Base-by-base conservation (phyloP, 2,329 filamentous ascomycete species). In the Fusarium kyushuense region DNA sequence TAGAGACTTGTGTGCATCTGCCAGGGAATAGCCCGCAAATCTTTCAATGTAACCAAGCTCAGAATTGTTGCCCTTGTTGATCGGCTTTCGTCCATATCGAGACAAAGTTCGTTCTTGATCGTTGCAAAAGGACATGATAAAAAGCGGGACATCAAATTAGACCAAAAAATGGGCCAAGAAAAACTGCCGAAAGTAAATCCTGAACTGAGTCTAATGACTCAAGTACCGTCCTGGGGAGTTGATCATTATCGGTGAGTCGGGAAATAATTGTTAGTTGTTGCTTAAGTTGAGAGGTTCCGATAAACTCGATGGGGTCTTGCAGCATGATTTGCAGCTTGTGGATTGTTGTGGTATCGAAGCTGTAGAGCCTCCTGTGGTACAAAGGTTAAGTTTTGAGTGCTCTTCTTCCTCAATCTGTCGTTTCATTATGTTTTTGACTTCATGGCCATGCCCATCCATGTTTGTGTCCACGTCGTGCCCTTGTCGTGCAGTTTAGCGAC, bases 81-180 rank as follows among this genome's bases (percentile, higher is more conserved):
- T 69, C 65, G 61, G 56, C 58, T 55, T 45, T 68, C 61, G 42
- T 41, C 53, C 38, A 59, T 33, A 49, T 60, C 46, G 36, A 68
- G 65, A 38, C 48, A 40, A 65, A 51, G 27, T n/a, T 68, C 52
- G 45, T 54, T 62, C n/a, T 48, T 54, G 49, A 68, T 61, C 45
- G 41, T 57, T 66, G 51, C 43, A 36, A 51, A 60, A 54, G 47
- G 27, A 23, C 49, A 27, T 49, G 53, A 48, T 45, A 30, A 63
- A 68, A 69, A 69, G 66, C 62, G 66, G 66, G 66, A 69, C 65
- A 36, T 58, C 32, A 67, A 58, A 69, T 69, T 69, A 54, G 62
- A 67, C 49, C 49, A 43, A 67, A 53, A 49, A 49, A 49, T 41
- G 42, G 56, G 57, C 65, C 65, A 66, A 65, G 59, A 38, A 67